Evolutionary conservation across 2,329 filamentous ascomycete species (phyloP).

Genomic region (Graphium sp.): DNA sequence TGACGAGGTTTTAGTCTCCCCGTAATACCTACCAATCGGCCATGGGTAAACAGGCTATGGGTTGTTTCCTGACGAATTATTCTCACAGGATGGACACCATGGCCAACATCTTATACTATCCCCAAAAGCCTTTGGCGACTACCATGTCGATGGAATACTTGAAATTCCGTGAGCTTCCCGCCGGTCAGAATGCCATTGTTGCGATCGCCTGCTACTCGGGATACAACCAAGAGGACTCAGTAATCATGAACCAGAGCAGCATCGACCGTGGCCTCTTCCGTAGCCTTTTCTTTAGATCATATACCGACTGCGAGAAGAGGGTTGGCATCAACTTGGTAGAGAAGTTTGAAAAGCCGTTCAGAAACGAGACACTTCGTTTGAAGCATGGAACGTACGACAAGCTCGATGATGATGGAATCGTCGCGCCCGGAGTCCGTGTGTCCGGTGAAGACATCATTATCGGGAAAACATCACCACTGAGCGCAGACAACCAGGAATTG

Average conservation of each 20-base stretch:
- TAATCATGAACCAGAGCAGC: slow-evolving; percentile 99
- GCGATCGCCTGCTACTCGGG: slow-evolving; percentile 95
- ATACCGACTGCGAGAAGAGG: slow-evolving; percentile 93
- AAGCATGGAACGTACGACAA: slow-evolving; percentile 97
- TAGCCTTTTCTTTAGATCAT: slow-evolving; percentile 93
- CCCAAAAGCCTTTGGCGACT: slow-evolving; percentile 88
- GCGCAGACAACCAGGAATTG: slow-evolving; percentile 81
- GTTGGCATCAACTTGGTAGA: slow-evolving; percentile 89
- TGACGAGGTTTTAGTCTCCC: slow-evolving; percentile 49
- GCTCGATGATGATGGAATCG: slow-evolving; percentile 88
- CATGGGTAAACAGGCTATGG: slow-evolving; percentile 99
- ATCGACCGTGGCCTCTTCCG: slow-evolving; percentile 96
- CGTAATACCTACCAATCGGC: slow-evolving; percentile 98
- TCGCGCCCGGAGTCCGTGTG: slow-evolving; percentile 84
- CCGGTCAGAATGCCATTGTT: slow-evolving; percentile 95
- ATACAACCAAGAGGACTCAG: slow-evolving; percentile 99
- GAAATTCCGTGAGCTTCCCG: slow-evolving; percentile 92
- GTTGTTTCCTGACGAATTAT: slow-evolving; percentile 95
- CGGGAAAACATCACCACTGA: slow-evolving; percentile 91
- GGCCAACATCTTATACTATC: slow-evolving; percentile 98
- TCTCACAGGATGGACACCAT: slow-evolving; percentile 97
- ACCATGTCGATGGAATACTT: slow-evolving; percentile 97
- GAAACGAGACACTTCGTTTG: slow-evolving; percentile 73
- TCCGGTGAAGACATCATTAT: slow-evolving; percentile 98
- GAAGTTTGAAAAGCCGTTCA: slow-evolving; percentile 86